These are phyloP conservation scores for Tillandsia leiboldiana DNA, from an alignment of 176 grass and related monocot genomes.

Conservation along the genomic window DNA sequence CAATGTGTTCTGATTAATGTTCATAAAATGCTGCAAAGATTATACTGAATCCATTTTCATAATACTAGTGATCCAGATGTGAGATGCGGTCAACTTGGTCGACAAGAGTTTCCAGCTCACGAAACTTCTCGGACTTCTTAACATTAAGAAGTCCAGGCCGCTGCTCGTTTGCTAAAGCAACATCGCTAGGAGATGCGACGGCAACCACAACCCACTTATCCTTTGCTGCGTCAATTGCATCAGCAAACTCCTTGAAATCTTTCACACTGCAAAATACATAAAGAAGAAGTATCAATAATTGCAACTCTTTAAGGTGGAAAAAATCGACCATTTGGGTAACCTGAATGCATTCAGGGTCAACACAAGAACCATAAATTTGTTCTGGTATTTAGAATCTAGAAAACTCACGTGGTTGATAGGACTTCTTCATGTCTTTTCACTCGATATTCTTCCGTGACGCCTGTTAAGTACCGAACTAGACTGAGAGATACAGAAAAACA, in stretches of 20 bases:
- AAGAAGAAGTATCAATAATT: constrained; percentile 9
- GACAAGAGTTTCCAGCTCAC: neutral
- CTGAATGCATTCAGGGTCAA: neutral
- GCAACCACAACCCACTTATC: constrained; percentile 69
- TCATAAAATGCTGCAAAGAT: no score
- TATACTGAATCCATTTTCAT: no score
- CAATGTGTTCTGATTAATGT: no score
- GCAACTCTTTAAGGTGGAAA: neutral
- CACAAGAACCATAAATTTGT: neutral
- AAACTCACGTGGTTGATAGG: constrained; percentile 60
- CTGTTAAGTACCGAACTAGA: constrained; percentile 75
- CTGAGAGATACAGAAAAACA: constrained; percentile 25
- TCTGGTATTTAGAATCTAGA: neutral
- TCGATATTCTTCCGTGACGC: constrained; percentile 73
- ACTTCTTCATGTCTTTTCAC: constrained; percentile 84
- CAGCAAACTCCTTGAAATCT: constrained; percentile 95
- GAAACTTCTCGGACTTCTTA: constrained; percentile 55
- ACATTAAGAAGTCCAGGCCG: constrained; percentile 40
- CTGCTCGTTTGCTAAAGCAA: constrained; percentile 55
- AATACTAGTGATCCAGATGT: no score
- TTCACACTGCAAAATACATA: constrained; percentile 37
- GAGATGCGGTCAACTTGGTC: no score
- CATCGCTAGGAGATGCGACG: constrained; percentile 76
- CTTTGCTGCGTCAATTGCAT: constrained; percentile 68
- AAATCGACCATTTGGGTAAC: neutral